These are phyloP conservation scores for Candida succiphila DNA, from an alignment of 805 yeast species.

Conservation along the genomic window DNA sequence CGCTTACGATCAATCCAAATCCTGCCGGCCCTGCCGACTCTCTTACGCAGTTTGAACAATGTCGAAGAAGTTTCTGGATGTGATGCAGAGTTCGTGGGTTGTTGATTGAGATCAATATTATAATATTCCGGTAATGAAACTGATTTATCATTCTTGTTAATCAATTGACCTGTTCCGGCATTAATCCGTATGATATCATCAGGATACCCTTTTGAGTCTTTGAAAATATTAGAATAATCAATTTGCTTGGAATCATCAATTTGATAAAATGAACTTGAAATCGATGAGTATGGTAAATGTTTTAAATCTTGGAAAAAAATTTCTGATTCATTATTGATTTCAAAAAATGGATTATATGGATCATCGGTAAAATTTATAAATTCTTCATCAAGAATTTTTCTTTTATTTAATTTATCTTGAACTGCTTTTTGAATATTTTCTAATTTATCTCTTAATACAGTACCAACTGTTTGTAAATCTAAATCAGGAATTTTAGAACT, in stretches of 20 bases:
- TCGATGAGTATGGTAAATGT: slow-evolving; percentile 75
- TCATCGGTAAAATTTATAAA: slow-evolving; percentile 84
- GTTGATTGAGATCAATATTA: slow-evolving; percentile 18
- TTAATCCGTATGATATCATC: slow-evolving; percentile 25
- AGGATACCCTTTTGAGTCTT: slow-evolving; percentile 30
- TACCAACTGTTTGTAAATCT: slow-evolving; percentile 75
- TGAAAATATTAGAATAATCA: slow-evolving; percentile 33
- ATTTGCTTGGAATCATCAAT: slow-evolving; percentile 50
- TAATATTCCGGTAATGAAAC: slow-evolving; percentile 32
- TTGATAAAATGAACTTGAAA: slow-evolving; percentile 59
- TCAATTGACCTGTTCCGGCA: slow-evolving; percentile 40
- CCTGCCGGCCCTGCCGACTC: slow-evolving; percentile 65
- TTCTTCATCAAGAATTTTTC: slow-evolving; percentile 60
- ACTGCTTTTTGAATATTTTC: slow-evolving; percentile 77
- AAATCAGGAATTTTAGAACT: slow-evolving; percentile 90
- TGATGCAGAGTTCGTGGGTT: slow-evolving; percentile 7
- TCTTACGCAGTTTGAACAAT: slow-evolving; percentile 55
- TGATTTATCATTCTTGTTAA: slow-evolving; percentile 30
- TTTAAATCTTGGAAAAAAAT: slow-evolving; percentile 36
- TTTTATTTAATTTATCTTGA: slow-evolving; percentile 66
- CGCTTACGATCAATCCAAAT: slow-evolving; percentile 66
- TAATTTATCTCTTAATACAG: slow-evolving; percentile 64
- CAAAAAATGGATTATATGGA: slow-evolving; percentile 72
- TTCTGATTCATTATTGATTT: slow-evolving; percentile 46
- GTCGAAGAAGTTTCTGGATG: slow-evolving; percentile 32